phyloP scores from a whole-genome alignment of 768 basidiomycete species.

The Ramaria sp. region DNA sequence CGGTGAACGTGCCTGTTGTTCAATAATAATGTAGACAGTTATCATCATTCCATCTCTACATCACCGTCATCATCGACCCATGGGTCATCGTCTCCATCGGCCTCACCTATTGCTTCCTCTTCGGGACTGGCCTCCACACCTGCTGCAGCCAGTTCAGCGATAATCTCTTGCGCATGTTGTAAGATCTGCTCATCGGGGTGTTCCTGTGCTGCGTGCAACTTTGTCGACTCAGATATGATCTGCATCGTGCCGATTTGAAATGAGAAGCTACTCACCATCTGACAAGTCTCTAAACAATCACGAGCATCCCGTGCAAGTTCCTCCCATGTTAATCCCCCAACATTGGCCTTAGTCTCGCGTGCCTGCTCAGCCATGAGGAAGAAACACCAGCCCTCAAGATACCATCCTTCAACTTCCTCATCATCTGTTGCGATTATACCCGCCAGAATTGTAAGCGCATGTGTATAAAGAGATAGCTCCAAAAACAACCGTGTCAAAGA shows the following conservation, averaged over 20 bases:
- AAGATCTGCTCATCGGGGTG: conserved; percentile 69
- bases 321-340: conserved; percentile 44
- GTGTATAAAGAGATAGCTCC: conserved; percentile 59
- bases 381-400: conserved; percentile 91
- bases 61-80: conserved; percentile 39
- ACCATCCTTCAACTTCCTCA: conserved; percentile 85
- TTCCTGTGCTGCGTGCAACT: conserved; percentile 64
- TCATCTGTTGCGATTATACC: conserved; percentile 76
- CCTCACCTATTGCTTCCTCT: conserved; percentile 40
- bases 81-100: conserved; percentile 33
- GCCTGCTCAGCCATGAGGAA: conserved; percentile 71
- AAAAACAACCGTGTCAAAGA: conserved; percentile 72
- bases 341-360: conserved; percentile 36
- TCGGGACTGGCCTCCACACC: conserved; percentile 55
- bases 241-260: not conserved
- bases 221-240: not conserved
- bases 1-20: too few relatives aligned
- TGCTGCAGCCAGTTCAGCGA: conserved; percentile 50
- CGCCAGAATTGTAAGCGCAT: conserved; percentile 66
- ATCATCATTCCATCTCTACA: conserved; percentile 28
- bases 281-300: conserved; percentile 77
- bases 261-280: conserved; percentile 38
- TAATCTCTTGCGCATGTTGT: conserved; percentile 65
- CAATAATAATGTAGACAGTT: too few relatives aligned
- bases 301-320: conserved; percentile 71